These are phyloP conservation scores for Termitomyces eurrhizus DNA, from an alignment of 768 basidiomycete genomes.

Conservation along the genomic window DNA sequence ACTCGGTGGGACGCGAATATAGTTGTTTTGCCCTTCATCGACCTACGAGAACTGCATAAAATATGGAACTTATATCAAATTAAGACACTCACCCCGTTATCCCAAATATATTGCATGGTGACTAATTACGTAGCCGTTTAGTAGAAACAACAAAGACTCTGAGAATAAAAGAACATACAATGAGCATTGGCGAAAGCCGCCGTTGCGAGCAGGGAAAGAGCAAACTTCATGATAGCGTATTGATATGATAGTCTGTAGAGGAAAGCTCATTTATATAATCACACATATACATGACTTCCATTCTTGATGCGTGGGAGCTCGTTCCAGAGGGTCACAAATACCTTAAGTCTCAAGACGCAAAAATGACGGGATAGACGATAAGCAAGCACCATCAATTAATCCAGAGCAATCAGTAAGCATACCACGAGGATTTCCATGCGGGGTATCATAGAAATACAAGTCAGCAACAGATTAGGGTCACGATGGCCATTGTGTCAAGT, in stretches of 20 bases:
- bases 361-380: neutral
- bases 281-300: neutral
- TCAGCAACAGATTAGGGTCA: constrained; percentile 6
- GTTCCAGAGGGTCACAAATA: neutral
- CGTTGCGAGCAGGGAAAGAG: constrained; percentile 25
- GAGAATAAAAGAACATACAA: constrained; percentile 16
- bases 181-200: constrained; percentile 31
- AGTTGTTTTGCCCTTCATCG: constrained; percentile 43
- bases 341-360: constrained; percentile 1
- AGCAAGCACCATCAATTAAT: neutral
- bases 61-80: neutral
- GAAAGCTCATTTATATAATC: neutral
- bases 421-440: neutral
- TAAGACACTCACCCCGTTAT: constrained; percentile 34
- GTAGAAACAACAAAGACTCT: neutral
- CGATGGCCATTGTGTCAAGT: constrained; percentile 14
- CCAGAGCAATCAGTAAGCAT: neutral
- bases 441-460: neutral
- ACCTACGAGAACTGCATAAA: constrained; percentile 22
- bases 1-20: constrained; percentile 44
- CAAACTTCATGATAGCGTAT: constrained; percentile 27
- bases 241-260: neutral
- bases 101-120: constrained; percentile 51
- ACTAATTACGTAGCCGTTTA: constrained; percentile 22
- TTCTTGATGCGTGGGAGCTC: neutral